A percentile compares a stretch with the other conserved stretches of the same genome.
Evolutionary conservation across 495 filamentous ascomycete genomes (phyloP).

Genomic region (Penicillium goetzii): DNA sequence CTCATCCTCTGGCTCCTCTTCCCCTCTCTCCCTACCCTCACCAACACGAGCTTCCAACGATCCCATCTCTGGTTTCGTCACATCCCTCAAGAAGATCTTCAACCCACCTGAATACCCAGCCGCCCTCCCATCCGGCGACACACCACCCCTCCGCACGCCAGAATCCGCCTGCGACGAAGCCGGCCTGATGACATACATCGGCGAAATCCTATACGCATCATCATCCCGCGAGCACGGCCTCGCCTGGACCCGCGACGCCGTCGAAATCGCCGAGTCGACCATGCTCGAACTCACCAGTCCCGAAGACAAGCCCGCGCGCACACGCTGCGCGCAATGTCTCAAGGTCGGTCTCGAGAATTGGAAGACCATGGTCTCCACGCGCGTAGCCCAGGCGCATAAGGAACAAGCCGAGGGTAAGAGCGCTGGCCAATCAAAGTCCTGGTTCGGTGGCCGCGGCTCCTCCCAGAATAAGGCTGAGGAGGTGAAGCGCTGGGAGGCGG

Average conservation of each 20-base stretch:
- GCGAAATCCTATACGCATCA: slow-evolving; percentile 85
- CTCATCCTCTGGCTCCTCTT: slow-evolving; percentile 19
- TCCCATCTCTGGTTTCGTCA: slow-evolving; percentile 45
- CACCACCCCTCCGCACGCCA: slow-evolving; percentile 61
- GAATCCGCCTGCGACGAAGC: slow-evolving; percentile 79
- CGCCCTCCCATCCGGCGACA: slow-evolving; percentile 65
- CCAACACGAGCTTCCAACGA: slow-evolving; percentile 61
- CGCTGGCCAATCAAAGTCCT: slow-evolving; percentile 40
- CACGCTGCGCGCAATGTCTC: slow-evolving; percentile 72
- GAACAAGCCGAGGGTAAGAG: slow-evolving; percentile 38
- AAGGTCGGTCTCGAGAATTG: slow-evolving; percentile 73
- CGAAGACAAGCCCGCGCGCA: slow-evolving; percentile 45
- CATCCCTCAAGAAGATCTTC: slow-evolving; percentile 46
- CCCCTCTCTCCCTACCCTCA: slow-evolving; percentile 51
- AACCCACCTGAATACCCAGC: slow-evolving; percentile 63
- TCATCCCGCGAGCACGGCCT: slow-evolving; percentile 67
- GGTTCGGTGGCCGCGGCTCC: slow-evolving; percentile 51
- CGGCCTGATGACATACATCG: slow-evolving; percentile 84
- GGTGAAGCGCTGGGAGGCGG: slow-evolving; percentile 46
- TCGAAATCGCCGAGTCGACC: slow-evolving; percentile 64
- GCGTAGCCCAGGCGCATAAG: slow-evolving; percentile 56
- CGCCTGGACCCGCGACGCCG: slow-evolving; percentile 82
- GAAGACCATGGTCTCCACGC: slow-evolving; percentile 66
- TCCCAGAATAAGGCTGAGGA: slow-evolving; percentile 34
- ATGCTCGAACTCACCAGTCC: slow-evolving; percentile 45